Base-by-base conservation (phyloP, 176 grass and related monocot genomes). In the Oryza officinalis region DNA sequence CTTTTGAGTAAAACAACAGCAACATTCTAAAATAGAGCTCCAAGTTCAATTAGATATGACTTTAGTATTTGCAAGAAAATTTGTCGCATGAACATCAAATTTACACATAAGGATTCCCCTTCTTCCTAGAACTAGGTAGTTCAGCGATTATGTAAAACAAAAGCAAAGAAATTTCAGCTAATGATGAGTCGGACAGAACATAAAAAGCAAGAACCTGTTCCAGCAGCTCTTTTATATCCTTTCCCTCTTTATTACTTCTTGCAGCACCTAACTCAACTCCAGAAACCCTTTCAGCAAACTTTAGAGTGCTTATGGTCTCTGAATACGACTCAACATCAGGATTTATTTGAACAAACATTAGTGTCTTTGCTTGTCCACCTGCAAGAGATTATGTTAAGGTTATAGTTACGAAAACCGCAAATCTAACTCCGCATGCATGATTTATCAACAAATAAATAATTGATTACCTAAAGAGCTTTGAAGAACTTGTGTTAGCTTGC, bases 291-390 rank as follows among this genome's bases (percentile, higher is more conserved):
- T 98, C 92, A 25, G 95, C 95, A 84, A 98, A 98, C 72, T 98
- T 98, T 72, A 98, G 64, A 75, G 92, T 98, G 69, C 95, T 98
- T 83, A 92, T 86, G 52, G 92, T 98, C 85, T 98, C 95, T 75
- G 87, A 93, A 83, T 98, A 98, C 38, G 92, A 95, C 64, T 98
- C 95, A 85, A 90, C 76, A 69, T 95, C 95, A 38, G 95, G 95
- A 82, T 98, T 98, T 89, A 98, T 91, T 82, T 98, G 95, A 60
- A 98, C 95, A 90, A 98, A 93, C 95, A 98, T 98, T 67, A 98
- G 79, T 30, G 95, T 98, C 82, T 98, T 98, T 27, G 95, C 92
- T 61, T 98, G 95, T 75, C 95, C 95, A 78, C 95, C 95, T 98
- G 38, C 22, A 69, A 87, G 67, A 81, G 50, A 88, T 86, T 72